phyloP scores from a whole-genome alignment of 805 yeast species.

The Nakazawaea laoshanensis region DNA sequence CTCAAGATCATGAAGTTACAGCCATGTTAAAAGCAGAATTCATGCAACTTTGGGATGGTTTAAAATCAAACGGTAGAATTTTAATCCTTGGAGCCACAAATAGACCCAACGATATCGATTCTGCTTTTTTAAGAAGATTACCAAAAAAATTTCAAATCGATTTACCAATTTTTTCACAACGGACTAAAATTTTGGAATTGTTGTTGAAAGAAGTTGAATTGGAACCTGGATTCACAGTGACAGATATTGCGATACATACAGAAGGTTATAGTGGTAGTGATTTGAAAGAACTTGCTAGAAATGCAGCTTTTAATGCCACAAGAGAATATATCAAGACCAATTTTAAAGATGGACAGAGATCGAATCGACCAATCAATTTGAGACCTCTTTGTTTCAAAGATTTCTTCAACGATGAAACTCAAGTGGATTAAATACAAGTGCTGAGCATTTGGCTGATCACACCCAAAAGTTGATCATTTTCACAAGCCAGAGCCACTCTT shows the following conservation, averaged over 20 bases:
- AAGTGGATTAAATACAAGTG: constrained; percentile 41
- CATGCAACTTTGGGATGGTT: constrained; percentile 97
- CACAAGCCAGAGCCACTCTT: constrained; percentile 97
- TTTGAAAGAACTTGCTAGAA: constrained; percentile 82
- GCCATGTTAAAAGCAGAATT: constrained; percentile 93
- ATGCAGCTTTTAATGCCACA: constrained; percentile 86
- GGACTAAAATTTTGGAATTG: constrained; percentile 62
- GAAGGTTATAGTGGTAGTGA: constrained; percentile 86
- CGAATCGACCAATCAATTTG: constrained; percentile 32
- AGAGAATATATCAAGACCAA: constrained; percentile 69
- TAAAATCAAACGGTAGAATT: constrained; percentile 65
- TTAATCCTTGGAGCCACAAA: constrained; percentile 93
- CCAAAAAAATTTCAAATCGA: constrained; percentile 82
- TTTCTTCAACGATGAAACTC: constrained; percentile 24
- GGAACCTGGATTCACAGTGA: constrained; percentile 53
- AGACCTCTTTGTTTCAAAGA: constrained; percentile 61
- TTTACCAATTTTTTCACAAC: constrained; percentile 61
- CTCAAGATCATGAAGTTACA: constrained; percentile 90
- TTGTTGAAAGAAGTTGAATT: constrained; percentile 57
- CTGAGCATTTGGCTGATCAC: constrained; percentile 92
- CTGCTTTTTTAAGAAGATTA: constrained; percentile 86
- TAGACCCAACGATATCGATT: constrained; percentile 84
- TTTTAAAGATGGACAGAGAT: constrained; percentile 31
- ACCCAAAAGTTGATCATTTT: constrained; percentile 80
- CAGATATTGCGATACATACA: constrained; percentile 52